Percentiles rank a stretch among this genome's conserved stretches.
phyloP scores from a whole-genome alignment of 2,329 filamentous ascomycete species.

The Nemania sp. region DNA sequence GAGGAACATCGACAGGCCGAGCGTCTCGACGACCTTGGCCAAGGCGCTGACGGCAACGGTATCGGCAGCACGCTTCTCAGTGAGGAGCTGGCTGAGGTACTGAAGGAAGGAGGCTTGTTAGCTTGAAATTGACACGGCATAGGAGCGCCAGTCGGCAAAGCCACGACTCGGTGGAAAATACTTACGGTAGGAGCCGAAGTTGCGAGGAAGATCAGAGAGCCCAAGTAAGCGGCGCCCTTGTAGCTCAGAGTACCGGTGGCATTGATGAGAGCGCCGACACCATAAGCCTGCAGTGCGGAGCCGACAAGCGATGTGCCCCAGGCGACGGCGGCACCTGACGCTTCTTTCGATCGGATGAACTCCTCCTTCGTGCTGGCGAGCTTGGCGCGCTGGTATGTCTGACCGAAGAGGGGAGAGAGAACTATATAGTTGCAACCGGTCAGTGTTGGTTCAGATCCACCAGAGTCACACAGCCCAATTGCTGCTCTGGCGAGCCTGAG shows the following conservation, averaged over 20 bases:
- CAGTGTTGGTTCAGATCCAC: too few relatives aligned
- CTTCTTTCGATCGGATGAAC: slow-evolving; percentile 92
- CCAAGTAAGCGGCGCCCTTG: slow-evolving; percentile 95
- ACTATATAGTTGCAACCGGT: slow-evolving; percentile 47
- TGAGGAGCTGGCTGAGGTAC: slow-evolving; percentile 84
- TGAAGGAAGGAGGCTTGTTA: slow-evolving; percentile 42
- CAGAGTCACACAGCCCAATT: too few relatives aligned
- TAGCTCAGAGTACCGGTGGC: slow-evolving; percentile 93
- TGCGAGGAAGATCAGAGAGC: slow-evolving; percentile 87
- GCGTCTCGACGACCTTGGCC: slow-evolving; percentile 87
- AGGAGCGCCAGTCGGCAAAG: neutral
- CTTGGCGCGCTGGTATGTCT: slow-evolving; percentile 92
- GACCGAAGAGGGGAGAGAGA: slow-evolving; percentile 86
- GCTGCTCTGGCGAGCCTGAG: neutral
- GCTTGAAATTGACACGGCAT: neutral
- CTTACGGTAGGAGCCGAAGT: slow-evolving; percentile 83
- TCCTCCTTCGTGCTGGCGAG: slow-evolving; percentile 92
- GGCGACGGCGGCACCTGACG: slow-evolving; percentile 80
- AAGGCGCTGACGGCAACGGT: slow-evolving; percentile 83
- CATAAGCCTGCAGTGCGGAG: slow-evolving; percentile 86
- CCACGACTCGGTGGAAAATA: slow-evolving; percentile 32
- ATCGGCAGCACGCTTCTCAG: slow-evolving; percentile 90
- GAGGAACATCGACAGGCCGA: slow-evolving; percentile 87
- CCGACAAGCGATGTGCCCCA: slow-evolving; percentile 91
- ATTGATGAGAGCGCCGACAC: slow-evolving; percentile 88